These are phyloP conservation scores for Fonsecaea monophora DNA, from an alignment of 2,329 filamentous ascomycete species.

Conservation along the genomic window DNA sequence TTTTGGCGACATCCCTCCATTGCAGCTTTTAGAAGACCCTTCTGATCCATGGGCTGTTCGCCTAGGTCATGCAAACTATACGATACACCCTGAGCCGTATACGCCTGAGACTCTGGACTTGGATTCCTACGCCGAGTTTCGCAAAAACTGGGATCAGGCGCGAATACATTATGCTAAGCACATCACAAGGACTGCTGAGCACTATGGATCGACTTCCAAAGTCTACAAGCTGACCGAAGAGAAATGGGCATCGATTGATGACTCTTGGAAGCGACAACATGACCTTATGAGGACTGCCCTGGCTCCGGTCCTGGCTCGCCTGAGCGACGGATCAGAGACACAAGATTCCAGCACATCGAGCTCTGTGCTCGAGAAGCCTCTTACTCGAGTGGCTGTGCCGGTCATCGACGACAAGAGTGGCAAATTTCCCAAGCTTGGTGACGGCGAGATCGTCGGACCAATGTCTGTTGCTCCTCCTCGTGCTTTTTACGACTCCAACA, in stretches of 20 bases:
- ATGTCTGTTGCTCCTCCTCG: slow-evolving; percentile 66
- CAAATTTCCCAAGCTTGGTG: slow-evolving; percentile 87
- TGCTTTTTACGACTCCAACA: slow-evolving; percentile 33
- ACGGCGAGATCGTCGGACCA: slow-evolving; percentile 91
- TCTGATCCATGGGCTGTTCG: slow-evolving; percentile 83
- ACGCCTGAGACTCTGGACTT: slow-evolving; percentile 67
- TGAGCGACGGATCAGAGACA: slow-evolving; percentile 43
- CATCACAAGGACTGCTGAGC: slow-evolving; percentile 83
- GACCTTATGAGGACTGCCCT: slow-evolving; percentile 66
- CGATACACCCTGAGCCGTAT: slow-evolving; percentile 82
- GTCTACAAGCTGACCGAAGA: slow-evolving; percentile 84
- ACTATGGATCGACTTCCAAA: slow-evolving; percentile 88
- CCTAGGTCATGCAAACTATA: slow-evolving; percentile 93
- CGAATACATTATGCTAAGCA: slow-evolving; percentile 88
- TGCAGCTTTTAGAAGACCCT: slow-evolving; percentile 66
- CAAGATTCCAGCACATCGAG: slow-evolving; percentile 37
- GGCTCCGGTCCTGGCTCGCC: slow-evolving; percentile 48
- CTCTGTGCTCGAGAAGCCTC: slow-evolving; percentile 38
- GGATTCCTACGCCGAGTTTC: slow-evolving; percentile 68
- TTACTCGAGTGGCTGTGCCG: slow-evolving; percentile 63
- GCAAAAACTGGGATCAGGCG: slow-evolving; percentile 81
- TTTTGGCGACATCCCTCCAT: slow-evolving; percentile 65
- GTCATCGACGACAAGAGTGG: slow-evolving; percentile 60
- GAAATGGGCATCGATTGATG: slow-evolving; percentile 85
- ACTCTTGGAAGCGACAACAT: slow-evolving; percentile 73